Evolutionary conservation across 768 basidiomycete genomes (phyloP).

Genomic region (Trametes villosa): DNA sequence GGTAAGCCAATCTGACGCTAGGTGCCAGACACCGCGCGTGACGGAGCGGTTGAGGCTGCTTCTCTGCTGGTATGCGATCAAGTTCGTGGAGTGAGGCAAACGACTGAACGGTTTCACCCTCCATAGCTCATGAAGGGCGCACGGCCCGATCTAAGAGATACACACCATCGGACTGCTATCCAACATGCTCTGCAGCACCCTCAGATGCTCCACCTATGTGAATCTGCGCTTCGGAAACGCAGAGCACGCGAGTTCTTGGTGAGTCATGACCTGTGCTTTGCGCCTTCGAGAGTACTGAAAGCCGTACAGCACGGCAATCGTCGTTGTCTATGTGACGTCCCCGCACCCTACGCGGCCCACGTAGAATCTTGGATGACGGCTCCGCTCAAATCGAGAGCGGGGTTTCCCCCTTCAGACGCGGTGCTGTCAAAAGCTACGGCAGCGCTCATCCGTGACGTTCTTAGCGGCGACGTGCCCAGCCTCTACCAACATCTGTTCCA

Average conservation of each 20-base stretch:
- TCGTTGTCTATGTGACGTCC: conserved; percentile 16
- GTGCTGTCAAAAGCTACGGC: conserved; percentile 14
- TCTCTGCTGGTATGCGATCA: conserved; percentile 57
- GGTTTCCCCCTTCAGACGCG: conserved; percentile 12
- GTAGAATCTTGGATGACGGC: conserved; percentile 12
- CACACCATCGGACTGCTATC: conserved; percentile 71
- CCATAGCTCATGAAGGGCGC: conserved; percentile 68
- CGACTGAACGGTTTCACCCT: not conserved
- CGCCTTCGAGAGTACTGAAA: not conserved
- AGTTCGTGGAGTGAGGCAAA: not conserved
- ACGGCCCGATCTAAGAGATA: conserved; percentile 72
- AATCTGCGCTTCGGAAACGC: conserved; percentile 62
- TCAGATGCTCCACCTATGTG: conserved; percentile 70
- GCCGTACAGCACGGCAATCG: conserved; percentile 10
- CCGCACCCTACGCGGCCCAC: conserved; percentile 20
- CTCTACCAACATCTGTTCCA: conserved; percentile 34
- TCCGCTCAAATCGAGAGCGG: conserved; percentile 8
- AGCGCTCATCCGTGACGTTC: conserved; percentile 18
- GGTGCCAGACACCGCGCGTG: conserved; percentile 71
- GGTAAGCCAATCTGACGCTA: conserved; percentile 3
- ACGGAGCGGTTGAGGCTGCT: conserved; percentile 71
- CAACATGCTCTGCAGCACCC: conserved; percentile 70
- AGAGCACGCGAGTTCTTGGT: conserved; percentile 66
- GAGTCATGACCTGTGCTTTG: conserved; percentile 26
- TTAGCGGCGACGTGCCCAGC: conserved; percentile 12